phyloP scores from a whole-genome alignment of 1,284 basidiomycete genomes.

The Spongiforma sp. region DNA sequence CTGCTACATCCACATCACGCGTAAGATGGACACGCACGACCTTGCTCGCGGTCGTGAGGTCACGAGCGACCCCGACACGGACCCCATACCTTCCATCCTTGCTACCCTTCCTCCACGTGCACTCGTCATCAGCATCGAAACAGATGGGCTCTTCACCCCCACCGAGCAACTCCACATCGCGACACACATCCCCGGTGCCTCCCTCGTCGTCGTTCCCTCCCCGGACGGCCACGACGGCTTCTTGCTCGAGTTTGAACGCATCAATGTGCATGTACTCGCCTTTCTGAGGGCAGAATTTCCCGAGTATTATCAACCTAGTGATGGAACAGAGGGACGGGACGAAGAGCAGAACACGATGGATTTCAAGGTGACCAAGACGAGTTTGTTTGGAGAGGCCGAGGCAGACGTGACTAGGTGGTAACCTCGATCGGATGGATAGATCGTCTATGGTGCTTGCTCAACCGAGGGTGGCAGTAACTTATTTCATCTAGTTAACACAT shows the following conservation, averaged over 20 bases:
- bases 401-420: slow-evolving; percentile 88
- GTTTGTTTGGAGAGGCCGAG: slow-evolving; percentile 94
- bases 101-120: slow-evolving; percentile 76
- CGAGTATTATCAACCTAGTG: slow-evolving; percentile 65
- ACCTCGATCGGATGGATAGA: too few species aligned
- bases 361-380: slow-evolving; percentile 85
- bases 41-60: not conserved
- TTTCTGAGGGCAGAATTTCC: slow-evolving; percentile 79
- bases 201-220: slow-evolving; percentile 81
- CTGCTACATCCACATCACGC: too few species aligned
- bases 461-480: too few species aligned
- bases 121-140: slow-evolving; percentile 88
- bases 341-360: slow-evolving; percentile 37
- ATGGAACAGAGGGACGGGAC: slow-evolving; percentile 44
- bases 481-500: too few species aligned
- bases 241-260: slow-evolving; percentile 92
- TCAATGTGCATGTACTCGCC: slow-evolving; percentile 77
- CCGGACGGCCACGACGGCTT: slow-evolving; percentile 98
- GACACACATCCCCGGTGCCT: slow-evolving; percentile 76
- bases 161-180: slow-evolving; percentile 87
- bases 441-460: too few species aligned
- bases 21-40: too few species aligned
- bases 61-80: slow-evolving; percentile 21
- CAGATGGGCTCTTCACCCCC: slow-evolving; percentile 92
- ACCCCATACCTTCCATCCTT: slow-evolving; percentile 64